Evolutionary conservation across 2,329 filamentous ascomycete species (phyloP), one percentile per base, ranked within the genome.

Genomic region (Xylaria sp.): DNA sequence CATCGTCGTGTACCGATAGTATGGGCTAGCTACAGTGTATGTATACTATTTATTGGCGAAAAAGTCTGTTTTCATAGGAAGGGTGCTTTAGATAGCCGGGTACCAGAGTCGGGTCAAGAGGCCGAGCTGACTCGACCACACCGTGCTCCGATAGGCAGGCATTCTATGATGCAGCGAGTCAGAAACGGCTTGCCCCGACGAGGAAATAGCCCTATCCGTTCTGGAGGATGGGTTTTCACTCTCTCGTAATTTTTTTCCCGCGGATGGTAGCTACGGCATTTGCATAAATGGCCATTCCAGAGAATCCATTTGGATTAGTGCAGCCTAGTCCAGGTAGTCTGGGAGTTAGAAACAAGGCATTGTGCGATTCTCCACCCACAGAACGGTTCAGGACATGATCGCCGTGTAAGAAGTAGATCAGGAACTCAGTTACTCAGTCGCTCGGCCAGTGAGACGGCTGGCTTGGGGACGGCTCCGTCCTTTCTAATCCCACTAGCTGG

Each of bases 321-420:
- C 6, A 34, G 15, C 48, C 30, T 34, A 20, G 25, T 20, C 30
- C 28, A 34, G 28, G 50, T 32, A 56, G 34, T 10, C 3, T 20
- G 28, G 30, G 20, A 53, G 30, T 15, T 23, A 32, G 50, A 36
- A 34, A 34, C 50, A 53, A 20, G 53, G 34, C 34, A 57, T 25
- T 43, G 20, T 28, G 23, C 13, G 53, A 3, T 57, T 56, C 53
- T 32, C 55, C 55, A 58, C 55, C 7, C 15, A 20, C 18, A 43
- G 23, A 53, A 53, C 36, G 18, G 4, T 59, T 65, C 28, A 20
- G 62, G 56, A 32, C 2, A 53, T 59, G 62, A 65, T 65, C 62
- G 45, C 5, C 46, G 3, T 23, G n/a, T 13, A 36, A 36, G 39
- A 34, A 20, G n/a, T 56, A 56, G 60, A 23, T 32, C 23, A n/a